Evolutionary conservation across 2,329 filamentous ascomycete species (phyloP).

Genomic region (Pseudogymnoascus sp.): DNA sequence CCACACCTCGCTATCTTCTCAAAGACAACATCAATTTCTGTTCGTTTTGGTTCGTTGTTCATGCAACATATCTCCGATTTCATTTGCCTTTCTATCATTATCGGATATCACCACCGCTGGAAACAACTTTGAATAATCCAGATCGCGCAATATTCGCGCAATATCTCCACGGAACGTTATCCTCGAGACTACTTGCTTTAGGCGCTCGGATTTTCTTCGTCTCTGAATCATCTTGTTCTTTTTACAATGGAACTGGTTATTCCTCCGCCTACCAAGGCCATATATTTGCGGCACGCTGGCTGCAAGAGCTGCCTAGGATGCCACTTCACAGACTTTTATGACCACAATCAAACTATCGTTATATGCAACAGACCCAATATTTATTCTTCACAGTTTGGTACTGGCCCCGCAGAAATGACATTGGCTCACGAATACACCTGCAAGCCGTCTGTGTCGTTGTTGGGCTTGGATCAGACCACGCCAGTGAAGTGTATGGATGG

Average conservation of each 20-base stretch:
- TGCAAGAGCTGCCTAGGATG: neutral
- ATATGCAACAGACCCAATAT: neutral
- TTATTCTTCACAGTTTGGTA: neutral
- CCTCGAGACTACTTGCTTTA: neutral
- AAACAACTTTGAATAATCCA: neutral
- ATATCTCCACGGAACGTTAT: neutral
- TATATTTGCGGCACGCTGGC: accelerated
- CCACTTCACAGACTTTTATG: neutral
- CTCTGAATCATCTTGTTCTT: neutral
- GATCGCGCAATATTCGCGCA: neutral
- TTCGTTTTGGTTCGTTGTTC: neutral
- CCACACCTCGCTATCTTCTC: neutral
- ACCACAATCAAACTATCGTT: neutral
- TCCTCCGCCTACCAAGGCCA: neutral
- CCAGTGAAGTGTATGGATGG: neutral
- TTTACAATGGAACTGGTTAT: neutral
- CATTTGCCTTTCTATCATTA: neutral
- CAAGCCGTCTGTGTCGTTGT: neutral
- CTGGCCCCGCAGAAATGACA: neutral
- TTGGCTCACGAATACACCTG: neutral
- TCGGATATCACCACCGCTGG: neutral
- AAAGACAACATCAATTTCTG: neutral
- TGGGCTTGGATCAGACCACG: neutral
- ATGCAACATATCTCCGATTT: neutral
- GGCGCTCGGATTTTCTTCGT: neutral